These are phyloP conservation scores for Phaseolus lunatus DNA, from an alignment of 306 rosid genomes.

Conservation along the genomic window DNA sequence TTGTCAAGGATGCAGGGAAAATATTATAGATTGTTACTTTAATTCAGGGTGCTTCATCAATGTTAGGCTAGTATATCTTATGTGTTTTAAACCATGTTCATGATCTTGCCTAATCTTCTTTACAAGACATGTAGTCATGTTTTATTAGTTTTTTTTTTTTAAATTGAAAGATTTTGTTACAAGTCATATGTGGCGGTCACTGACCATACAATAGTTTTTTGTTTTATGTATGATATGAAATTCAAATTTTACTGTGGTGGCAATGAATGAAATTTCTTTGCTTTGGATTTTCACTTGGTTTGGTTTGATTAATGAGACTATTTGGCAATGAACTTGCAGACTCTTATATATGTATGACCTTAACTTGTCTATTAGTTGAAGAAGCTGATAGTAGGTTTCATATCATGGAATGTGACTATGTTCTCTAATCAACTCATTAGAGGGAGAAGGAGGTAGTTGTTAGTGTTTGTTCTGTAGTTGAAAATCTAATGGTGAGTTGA, in stretches of 20 bases:
- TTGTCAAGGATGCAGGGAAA: too few relatives aligned
- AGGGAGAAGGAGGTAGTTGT: constrained; percentile 12
- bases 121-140: too few relatives aligned
- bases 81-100: neutral
- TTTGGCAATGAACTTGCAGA: neutral
- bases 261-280: neutral
- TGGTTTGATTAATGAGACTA: neutral
- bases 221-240: neutral
- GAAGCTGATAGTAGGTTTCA: constrained; percentile 17
- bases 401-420: constrained; percentile 11
- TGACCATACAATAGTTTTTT: neutral
- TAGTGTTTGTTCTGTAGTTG: neutral
- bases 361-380: too few relatives aligned
- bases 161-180: too few relatives aligned
- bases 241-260: neutral
- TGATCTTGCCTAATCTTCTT: neutral
- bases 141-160: neutral
- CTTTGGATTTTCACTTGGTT: constrained; percentile 22
- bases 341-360: constrained; percentile 1
- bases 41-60: too few relatives aligned
- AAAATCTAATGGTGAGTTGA: neutral
- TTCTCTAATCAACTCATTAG: constrained; percentile 8
- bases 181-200: neutral
- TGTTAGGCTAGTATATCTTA: too few relatives aligned
- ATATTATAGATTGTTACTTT: too few relatives aligned